Percentiles rank a stretch among this genome's conserved stretches.
Conservation (phyloP, 2,329 filamentous ascomycete genomes). For the Fusarium sp. region DNA sequence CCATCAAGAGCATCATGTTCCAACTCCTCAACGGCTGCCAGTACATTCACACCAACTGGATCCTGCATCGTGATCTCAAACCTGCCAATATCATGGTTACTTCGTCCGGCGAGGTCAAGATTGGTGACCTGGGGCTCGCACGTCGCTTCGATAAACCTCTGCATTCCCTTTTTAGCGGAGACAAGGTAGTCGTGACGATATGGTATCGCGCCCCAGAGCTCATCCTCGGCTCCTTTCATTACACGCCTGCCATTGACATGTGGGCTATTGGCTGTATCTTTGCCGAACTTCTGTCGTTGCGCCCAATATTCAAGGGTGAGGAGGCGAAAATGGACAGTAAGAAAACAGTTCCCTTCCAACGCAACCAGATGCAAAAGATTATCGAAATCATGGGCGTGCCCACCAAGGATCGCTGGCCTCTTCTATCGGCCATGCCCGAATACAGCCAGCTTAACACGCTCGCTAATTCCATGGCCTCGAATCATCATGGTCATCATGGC, state of each 20-base stretch:
- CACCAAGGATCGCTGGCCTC: slow-evolving; percentile 87
- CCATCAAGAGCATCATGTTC: slow-evolving; percentile 93
- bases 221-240: slow-evolving; percentile 90
- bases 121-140: slow-evolving; percentile 92
- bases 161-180: slow-evolving; percentile 88
- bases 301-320: slow-evolving; percentile 98
- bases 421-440: slow-evolving; percentile 86
- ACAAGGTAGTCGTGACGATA: slow-evolving; percentile 98
- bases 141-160: slow-evolving; percentile 93
- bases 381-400: slow-evolving; percentile 95
- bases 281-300: slow-evolving; percentile 86
- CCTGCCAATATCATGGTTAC: slow-evolving; percentile 99
- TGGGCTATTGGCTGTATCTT: slow-evolving; percentile 99
- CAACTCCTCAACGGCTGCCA: slow-evolving; percentile 94
- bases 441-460: slow-evolving; percentile 73
- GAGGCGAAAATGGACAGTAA: slow-evolving; percentile 99
- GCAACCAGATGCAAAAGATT: slow-evolving; percentile 99
- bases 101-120: slow-evolving; percentile 86
- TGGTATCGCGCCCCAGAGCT: slow-evolving; percentile 98
- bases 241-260: slow-evolving; percentile 95
- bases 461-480: slow-evolving; percentile 58
- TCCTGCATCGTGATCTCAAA: slow-evolving; percentile 95
- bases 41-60: slow-evolving; percentile 96
- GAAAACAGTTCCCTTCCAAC: slow-evolving; percentile 95
- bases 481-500: slow-evolving; percentile 52